Percentiles rank a stretch among this genome's conserved stretches.
These are phyloP conservation scores for Leptomonas pyrrhocoris DNA, from an alignment of 208 protist species.

Conservation along the genomic window DNA sequence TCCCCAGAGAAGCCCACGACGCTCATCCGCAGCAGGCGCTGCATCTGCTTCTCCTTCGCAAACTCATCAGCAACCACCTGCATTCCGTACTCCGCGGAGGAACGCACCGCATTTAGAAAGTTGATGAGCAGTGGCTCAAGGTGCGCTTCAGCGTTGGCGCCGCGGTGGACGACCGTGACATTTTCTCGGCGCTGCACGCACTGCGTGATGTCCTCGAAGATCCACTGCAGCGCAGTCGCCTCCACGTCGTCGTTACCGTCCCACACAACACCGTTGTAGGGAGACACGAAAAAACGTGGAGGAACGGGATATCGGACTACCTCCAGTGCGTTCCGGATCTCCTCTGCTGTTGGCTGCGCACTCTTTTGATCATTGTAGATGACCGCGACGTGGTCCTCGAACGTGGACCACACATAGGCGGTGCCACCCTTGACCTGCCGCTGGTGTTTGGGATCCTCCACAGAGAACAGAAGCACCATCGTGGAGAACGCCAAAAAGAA, in stretches of 20 bases:
- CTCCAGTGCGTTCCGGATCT: conserved; percentile 28
- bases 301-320: conserved; percentile 23
- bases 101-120: conserved; percentile 60
- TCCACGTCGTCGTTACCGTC: conserved; percentile 43
- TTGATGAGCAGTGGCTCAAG: conserved; percentile 67
- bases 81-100: conserved; percentile 84
- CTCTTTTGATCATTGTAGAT: conserved; percentile 28
- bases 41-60: conserved; percentile 91
- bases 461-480: conserved; percentile 20
- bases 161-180: conserved; percentile 84
- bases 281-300: conserved; percentile 70
- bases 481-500: not conserved
- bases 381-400: conserved; percentile 34
- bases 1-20: conserved; percentile 30
- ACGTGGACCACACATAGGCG: conserved; percentile 31
- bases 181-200: conserved; percentile 78
- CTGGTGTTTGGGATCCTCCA: conserved; percentile 18
- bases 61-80: conserved; percentile 90
- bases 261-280: conserved; percentile 57
- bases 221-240: conserved; percentile 38
- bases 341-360: conserved; percentile 15
- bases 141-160: conserved; percentile 54
- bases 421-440: conserved; percentile 8
- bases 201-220: conserved; percentile 64
- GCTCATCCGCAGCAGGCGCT: conserved; percentile 85